phyloP scores from a whole-genome alignment of 1,139 yeast species.

The Suhomyces anneliseae region DNA sequence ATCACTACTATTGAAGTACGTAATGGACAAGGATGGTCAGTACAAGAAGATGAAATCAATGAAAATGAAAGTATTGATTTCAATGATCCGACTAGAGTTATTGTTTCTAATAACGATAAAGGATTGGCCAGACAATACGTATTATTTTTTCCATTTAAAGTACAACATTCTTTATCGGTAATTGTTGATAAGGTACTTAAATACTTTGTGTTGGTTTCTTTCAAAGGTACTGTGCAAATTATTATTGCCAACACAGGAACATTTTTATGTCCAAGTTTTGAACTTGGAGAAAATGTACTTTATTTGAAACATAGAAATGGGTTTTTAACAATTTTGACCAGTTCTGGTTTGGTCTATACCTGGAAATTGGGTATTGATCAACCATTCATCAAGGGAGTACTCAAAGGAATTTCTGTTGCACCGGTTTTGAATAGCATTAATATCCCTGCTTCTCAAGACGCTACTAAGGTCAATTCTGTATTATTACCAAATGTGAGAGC shows the following conservation, averaged over 20 bases:
- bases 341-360: conserved; percentile 47
- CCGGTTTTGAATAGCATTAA: conserved; percentile 43
- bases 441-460: conserved; percentile 7
- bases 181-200: conserved; percentile 26
- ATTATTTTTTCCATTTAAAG: conserved; percentile 42
- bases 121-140: conserved; percentile 21
- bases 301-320: conserved; percentile 52
- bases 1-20: conserved; percentile 38
- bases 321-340: conserved; percentile 56
- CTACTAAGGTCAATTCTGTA: conserved; percentile 14
- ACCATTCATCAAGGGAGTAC: conserved; percentile 24
- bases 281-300: conserved; percentile 58
- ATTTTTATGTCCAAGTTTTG: conserved; percentile 49
- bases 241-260: conserved; percentile 64
- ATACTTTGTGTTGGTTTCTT: conserved; percentile 64
- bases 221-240: conserved; percentile 69
- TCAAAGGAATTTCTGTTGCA: conserved; percentile 51
- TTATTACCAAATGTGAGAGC: conserved; percentile 29
- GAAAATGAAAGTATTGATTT: conserved; percentile 36
- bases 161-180: conserved; percentile 44
- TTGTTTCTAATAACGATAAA: conserved; percentile 28
- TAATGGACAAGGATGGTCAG: conserved; percentile 46
- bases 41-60: conserved; percentile 30
- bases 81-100: conserved; percentile 46
- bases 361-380: conserved; percentile 40